Evolutionary conservation across 768 basidiomycete genomes (phyloP).

Genomic region (Termitomyces heimii): DNA sequence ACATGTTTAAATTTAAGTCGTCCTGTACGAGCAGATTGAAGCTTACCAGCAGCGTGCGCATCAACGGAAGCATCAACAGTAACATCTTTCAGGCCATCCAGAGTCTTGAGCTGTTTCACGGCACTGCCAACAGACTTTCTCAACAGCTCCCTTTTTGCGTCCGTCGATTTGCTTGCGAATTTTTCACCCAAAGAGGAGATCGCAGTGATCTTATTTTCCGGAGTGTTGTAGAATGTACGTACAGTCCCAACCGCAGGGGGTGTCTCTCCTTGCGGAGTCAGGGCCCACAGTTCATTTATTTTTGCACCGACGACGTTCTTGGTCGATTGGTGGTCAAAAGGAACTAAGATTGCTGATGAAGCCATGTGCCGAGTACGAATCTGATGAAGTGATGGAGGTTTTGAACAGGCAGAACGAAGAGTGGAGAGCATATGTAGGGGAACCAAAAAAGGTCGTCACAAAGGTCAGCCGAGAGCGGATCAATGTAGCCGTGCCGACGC

Average conservation of each 20-base stretch:
- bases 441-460: background rate
- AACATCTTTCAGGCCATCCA: constrained; percentile 60
- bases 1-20: background rate
- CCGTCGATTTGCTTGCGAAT: constrained; percentile 38
- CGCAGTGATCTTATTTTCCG: constrained; percentile 40
- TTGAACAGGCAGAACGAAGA: constrained; percentile 13
- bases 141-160: constrained; percentile 56
- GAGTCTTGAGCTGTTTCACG: constrained; percentile 59
- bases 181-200: constrained; percentile 55
- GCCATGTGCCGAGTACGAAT: constrained; percentile 37
- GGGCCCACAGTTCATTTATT: constrained; percentile 45
- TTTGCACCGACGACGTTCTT: constrained; percentile 32
- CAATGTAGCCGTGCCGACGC: background rate
- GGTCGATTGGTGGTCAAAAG: constrained; percentile 42
- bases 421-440: constrained; percentile 8
- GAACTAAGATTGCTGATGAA: constrained; percentile 50
- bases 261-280: constrained; percentile 43
- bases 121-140: constrained; percentile 68
- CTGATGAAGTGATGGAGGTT: constrained; percentile 15
- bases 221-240: constrained; percentile 57
- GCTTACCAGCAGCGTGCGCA: constrained; percentile 72
- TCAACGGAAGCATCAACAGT: constrained; percentile 59
- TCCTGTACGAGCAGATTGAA: background rate
- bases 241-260: constrained; percentile 57
- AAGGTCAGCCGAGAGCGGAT: background rate